Base-by-base conservation (phyloP, 176 grass and related monocot genomes). In the Carex parvula region DNA sequence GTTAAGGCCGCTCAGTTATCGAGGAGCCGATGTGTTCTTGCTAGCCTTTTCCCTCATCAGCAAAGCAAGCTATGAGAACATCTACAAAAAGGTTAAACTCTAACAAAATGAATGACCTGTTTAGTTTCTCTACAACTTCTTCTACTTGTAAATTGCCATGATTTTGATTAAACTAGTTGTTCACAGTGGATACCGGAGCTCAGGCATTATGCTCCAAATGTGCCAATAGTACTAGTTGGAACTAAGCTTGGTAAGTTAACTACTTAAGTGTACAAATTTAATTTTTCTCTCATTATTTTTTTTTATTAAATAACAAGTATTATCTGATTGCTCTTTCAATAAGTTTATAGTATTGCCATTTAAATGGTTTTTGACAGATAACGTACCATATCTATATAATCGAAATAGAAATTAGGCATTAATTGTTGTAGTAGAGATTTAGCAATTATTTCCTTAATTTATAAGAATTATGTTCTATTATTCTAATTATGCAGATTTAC, bases 111-210 rank as follows among this genome's bases (percentile, higher is more conserved):
- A 24, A 24, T 8, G 18, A 83, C 2, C 41, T 83, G 17, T 81
- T 29, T 29, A 29, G 2, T 29, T 48, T 21, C 10, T 64, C 35
- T 62, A 33, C 39, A n/a, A 81, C 4, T 14, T 67, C 3, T 29
- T 69, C 4, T 83, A 32, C 15, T 8, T 33, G 22, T 56, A 18
- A 57, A 78, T 78, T 55, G 52, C 32, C 14, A 52, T 54, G 39
- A 69, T 80, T 35, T 33, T 53, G 33, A 54, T 83, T 54, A 20
- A 60, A 32, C 18, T 56, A 16, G 6, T 66, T 83, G 1, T 68
- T 82, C 64, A 55, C 90, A 94, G 92, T 94, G 92, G 92, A 85
- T 94, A 76, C 86, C 92, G 58, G 92, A 94, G 72, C 65, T 94
- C 62, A 92, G 81, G 78, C 92, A 94, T 84, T 92, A 94, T 83